Base-by-base conservation (phyloP, 192 early-diverging fungal genomes). In the Linnemannia hyalina region DNA sequence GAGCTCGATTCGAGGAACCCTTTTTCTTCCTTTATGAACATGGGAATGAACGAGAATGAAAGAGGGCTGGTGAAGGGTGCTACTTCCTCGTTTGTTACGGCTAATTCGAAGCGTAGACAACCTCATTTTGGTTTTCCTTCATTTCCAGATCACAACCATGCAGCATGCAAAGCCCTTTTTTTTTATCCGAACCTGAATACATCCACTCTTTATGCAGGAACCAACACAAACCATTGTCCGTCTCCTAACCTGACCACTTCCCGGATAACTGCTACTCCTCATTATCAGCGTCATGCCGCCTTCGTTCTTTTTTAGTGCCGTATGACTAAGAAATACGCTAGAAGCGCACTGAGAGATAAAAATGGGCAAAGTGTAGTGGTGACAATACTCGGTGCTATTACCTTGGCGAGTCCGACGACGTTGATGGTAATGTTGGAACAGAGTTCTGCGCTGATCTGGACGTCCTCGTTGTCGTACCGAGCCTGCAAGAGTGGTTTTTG, bases 371-470 rank as follows among this genome's bases (percentile, higher is more conserved):
- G 44, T 10, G 23, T 52, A n/a, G 38, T 40, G 44, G 41, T 8
- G 10, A 40, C 15, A n/a, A 5, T 73, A 26, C 7, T 7, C 32
- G 13, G 7, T 40, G 1, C 1, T 42, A 8, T 70, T 86, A 86
- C 84, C 84, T 86, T 86, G 36, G 84, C 84, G 13, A 81, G 79
- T 26, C 84, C 84, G 26, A 86, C 76, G 29, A 86, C 79, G 1
- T 77, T 77, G 63, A 86, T 72, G 38, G 78, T 40, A 29, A 86
- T 86, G 38, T 86, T 86, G 8, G 79, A 63, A 71, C 84, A 86
- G 18, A 86, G 72, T 40, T 86, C 84, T 44, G 84, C 80, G n/a
- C 84, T 86, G 84, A 86, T 86, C 70, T 86, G 84, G 6, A 86
- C 84, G 60, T 86, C 84, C 42, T 86, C 84, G 41, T 86, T 86